A percentile compares a stretch with the other conserved stretches of the same genome.
These are phyloP conservation scores for Amanita fuliginea DNA, from an alignment of 768 basidiomycete genomes.

Conservation along the genomic window DNA sequence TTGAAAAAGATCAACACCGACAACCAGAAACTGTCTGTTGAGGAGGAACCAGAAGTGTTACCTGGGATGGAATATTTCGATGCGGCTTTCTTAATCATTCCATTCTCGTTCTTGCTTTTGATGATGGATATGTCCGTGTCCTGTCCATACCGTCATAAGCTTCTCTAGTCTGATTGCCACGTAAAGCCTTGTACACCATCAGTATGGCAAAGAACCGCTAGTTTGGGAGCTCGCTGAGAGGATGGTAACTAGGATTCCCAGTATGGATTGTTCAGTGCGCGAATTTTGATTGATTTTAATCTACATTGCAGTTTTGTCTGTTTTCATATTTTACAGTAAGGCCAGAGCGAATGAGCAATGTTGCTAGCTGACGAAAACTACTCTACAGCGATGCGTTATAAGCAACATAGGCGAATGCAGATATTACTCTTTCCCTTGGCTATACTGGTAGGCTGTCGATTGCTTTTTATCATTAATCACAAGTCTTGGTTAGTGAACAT, in stretches of 20 bases:
- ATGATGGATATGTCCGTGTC: slow-evolving; percentile 76
- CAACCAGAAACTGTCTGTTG: slow-evolving; percentile 11
- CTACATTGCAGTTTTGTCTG: slow-evolving; percentile 41
- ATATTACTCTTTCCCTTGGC: slow-evolving; percentile 48
- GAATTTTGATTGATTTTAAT: not conserved
- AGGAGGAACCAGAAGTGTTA: slow-evolving; percentile 28
- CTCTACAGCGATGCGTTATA: slow-evolving; percentile 51
- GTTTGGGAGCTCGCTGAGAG: slow-evolving; percentile 38
- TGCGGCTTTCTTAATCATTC: slow-evolving; percentile 53
- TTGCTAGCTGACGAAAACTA: not conserved
- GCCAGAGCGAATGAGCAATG: not conserved
- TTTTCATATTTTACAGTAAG: slow-evolving; percentile 73
- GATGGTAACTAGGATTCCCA: slow-evolving; percentile 59
- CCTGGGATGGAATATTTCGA: slow-evolving; percentile 60
- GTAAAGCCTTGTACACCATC: slow-evolving; percentile 61
- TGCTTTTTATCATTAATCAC: slow-evolving; percentile 62
- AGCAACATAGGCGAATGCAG: slow-evolving; percentile 42
- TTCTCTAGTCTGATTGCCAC: slow-evolving; percentile 1
- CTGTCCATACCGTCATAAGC: not conserved
- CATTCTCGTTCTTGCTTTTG: slow-evolving; percentile 62
- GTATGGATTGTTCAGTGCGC: slow-evolving; percentile 31
- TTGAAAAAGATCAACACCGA: slow-evolving; percentile 23
- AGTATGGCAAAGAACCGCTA: slow-evolving; percentile 57
- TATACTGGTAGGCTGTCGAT: slow-evolving; percentile 43
- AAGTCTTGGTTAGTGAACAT: slow-evolving; percentile 66